Evolutionary conservation across 2,329 filamentous ascomycete genomes (phyloP).

Genomic region (Ophiocordyceps sinensis): DNA sequence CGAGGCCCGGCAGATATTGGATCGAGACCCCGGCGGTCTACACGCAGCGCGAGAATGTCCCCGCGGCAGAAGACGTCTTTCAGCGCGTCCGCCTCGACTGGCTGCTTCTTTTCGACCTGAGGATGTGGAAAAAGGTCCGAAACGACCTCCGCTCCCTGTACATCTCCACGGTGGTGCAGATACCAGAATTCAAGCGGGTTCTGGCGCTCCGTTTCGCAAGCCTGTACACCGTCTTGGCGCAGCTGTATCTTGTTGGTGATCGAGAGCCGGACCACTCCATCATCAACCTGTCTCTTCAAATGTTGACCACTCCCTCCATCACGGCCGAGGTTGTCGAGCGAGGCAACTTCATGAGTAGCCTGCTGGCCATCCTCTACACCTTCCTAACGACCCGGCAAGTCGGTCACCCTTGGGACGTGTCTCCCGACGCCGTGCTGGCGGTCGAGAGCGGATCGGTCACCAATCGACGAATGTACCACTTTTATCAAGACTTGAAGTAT

Average conservation of each 20-base stretch:
- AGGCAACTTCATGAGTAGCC: conserved; percentile 87
- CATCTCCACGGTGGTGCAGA: conserved; percentile 89
- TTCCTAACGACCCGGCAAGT: conserved; percentile 95
- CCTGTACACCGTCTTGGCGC: conserved; percentile 82
- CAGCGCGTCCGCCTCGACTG: conserved; percentile 83
- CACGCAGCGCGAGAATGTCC: conserved; percentile 44
- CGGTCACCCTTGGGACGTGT: conserved; percentile 80
- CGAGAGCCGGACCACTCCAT: conserved; percentile 96
- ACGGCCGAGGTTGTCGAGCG: conserved; percentile 89
- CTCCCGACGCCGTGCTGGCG: conserved; percentile 70
- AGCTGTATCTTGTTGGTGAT: conserved; percentile 91
- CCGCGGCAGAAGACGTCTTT: conserved; percentile 74
- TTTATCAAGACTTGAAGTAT: conserved; percentile 89
- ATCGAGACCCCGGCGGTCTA: conserved; percentile 64
- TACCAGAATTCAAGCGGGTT: conserved; percentile 91
- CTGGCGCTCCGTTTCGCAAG: conserved; percentile 88
- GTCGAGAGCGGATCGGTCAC: conserved; percentile 93
- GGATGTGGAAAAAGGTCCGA: conserved; percentile 92
- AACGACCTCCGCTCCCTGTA: conserved; percentile 86
- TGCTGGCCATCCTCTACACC: conserved; percentile 94
- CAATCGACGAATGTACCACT: conserved; percentile 92
- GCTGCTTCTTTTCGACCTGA: conserved; percentile 84
- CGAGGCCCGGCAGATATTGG: conserved; percentile 71
- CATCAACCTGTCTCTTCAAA: conserved; percentile 91
- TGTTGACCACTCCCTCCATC: conserved; percentile 92